A percentile compares a stretch with the other conserved stretches of the same genome.
Evolutionary conservation across 306 rosid genomes (phyloP).

Genomic region (Rosa chinensis): DNA sequence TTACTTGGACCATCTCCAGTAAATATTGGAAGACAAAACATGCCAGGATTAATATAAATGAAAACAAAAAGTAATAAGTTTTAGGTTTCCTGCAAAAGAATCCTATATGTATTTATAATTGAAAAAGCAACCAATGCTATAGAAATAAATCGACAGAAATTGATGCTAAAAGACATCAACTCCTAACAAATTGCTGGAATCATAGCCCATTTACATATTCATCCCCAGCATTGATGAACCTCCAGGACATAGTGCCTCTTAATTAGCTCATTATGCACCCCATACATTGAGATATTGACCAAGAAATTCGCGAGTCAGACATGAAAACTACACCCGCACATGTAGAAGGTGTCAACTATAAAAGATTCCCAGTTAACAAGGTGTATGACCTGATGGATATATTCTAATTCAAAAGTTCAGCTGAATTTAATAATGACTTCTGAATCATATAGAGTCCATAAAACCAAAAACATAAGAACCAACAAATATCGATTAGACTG

Average conservation of each 20-base stretch:
- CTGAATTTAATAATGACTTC: neutral
- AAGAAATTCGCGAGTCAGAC: neutral
- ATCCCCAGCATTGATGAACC: neutral
- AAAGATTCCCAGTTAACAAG: neutral
- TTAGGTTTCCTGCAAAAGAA: neutral
- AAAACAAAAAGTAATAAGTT: neutral
- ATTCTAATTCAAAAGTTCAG: neutral
- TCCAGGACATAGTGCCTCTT: neutral
- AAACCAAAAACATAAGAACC: neutral
- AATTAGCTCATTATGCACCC: neutral
- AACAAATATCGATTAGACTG: neutral
- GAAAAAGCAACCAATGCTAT: neutral
- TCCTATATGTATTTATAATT: neutral
- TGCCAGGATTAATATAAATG: neutral
- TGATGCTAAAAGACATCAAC: neutral
- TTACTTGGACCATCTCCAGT: constrained; percentile 7
- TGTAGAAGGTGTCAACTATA: neutral
- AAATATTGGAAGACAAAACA: constrained; percentile 10
- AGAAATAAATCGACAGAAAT: neutral
- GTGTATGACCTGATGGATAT: neutral
- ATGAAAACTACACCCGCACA: neutral
- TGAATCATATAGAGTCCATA: neutral
- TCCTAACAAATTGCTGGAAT: neutral
- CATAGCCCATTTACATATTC: neutral
- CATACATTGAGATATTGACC: neutral